Evolutionary conservation across 257 asterid genomes (phyloP), one percentile per base, ranked within the genome.

Genomic region (Solanum infundibuliforme): DNA sequence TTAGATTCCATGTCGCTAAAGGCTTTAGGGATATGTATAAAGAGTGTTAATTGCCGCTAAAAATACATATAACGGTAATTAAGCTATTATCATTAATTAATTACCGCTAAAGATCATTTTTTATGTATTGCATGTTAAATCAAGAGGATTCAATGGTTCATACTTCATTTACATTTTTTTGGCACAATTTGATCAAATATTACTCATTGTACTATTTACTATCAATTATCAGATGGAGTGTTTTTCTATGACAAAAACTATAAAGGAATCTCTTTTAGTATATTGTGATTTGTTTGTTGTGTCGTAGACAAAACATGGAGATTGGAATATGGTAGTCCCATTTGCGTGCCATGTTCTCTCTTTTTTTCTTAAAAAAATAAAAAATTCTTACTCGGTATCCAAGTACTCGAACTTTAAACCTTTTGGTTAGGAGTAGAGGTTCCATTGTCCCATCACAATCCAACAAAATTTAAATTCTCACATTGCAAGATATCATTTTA

Each of bases 381-480:
- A 52, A 14, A 52, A 16, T 16, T 2, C 3, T 48, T 18, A 52
- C 62, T 5, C 0, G 9, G 1, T 16, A 52, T 52, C 0, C 0
- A 0, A 8, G 2, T 8, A 60, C 1, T 23, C 7, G 0, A 60
- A 60, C 25, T 23, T 1, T 7, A 23, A 60, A 8, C 8, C 12
- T 60, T 21, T 60, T 60, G 1, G 6, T 23, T 60, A 60, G 11
- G 7, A 5, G 29, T 2, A 23, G 13, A 60, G 12, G 9, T 48
- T 48, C 1, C 60, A 48, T 48, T 2, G 27, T 62, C 0, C 29
- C 14, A 62, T 0, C 29, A 60, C 5, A 23, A 23, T 4, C 1
- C 6, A 65, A 65, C 4, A n/a, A 25, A 62, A 65, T 65, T 65
- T 65, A 6, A 65, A n/a, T 11, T n/a, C 16, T 11, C 4, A 0